Evolutionary conservation across 257 asterid genomes (phyloP).

Genomic region (Anisodus acutangulus): DNA sequence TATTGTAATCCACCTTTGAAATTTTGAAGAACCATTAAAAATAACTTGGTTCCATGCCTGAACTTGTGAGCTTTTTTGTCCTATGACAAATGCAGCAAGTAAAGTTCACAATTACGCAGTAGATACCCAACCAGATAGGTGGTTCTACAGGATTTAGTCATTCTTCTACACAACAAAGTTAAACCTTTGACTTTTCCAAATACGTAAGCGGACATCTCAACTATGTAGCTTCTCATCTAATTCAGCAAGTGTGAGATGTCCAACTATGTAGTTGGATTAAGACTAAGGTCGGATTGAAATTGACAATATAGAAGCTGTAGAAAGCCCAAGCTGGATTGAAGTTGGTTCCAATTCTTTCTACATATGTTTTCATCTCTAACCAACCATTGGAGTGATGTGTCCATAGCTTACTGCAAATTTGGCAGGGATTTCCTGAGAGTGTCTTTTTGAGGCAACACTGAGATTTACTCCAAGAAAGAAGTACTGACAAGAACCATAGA

Average conservation of each 20-base stretch:
- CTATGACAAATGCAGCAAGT: neutral
- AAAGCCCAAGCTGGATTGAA: neutral
- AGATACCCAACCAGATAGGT: neutral
- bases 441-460: neutral
- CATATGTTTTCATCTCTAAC: neutral
- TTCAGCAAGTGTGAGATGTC: neutral
- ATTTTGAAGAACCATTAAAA: neutral
- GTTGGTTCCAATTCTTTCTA: neutral
- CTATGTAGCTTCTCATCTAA: conserved; percentile 9
- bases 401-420: conserved; percentile 20
- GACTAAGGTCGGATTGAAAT: neutral
- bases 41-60: neutral
- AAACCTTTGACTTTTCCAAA: neutral
- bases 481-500: neutral
- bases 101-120: neutral
- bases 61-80: neutral
- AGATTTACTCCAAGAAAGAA: neutral
- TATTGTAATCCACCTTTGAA: conserved; percentile 7
- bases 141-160: neutral
- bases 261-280: neutral
- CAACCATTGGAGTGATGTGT: conserved; percentile 16
- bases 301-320: conserved; percentile 2
- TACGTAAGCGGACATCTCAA: neutral
- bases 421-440: neutral
- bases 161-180: conserved; percentile 4